A percentile compares a stretch with the other conserved stretches of the same genome.
Conservation (phyloP, 805 yeast species). For the Pichia occidentalis region DNA sequence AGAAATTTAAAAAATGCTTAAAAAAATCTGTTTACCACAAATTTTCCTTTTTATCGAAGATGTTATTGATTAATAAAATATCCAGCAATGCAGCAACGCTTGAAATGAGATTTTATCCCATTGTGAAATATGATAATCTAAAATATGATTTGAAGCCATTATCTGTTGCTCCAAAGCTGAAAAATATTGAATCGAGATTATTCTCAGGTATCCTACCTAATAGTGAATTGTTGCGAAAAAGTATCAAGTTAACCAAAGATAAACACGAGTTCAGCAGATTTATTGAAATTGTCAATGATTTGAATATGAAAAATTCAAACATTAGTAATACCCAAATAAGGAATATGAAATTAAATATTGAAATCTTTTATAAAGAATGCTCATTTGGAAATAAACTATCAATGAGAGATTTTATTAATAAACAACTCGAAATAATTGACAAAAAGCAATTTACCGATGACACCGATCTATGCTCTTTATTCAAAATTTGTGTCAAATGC, state of each 20-base stretch:
- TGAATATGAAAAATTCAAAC: neutral
- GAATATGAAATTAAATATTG: slow-evolving; percentile 15
- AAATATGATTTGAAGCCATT: slow-evolving; percentile 8
- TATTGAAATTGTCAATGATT: slow-evolving; percentile 10
- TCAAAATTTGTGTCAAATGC: slow-evolving; percentile 12
- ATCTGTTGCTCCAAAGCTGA: slow-evolving; percentile 15
- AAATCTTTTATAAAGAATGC: slow-evolving; percentile 21
- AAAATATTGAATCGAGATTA: slow-evolving; percentile 21
- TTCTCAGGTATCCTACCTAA: slow-evolving; percentile 24
- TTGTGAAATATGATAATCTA: slow-evolving; percentile 8
- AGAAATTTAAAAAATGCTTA: slow-evolving; percentile 12
- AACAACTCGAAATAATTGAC: slow-evolving; percentile 4
- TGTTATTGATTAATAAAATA: slow-evolving; percentile 6
- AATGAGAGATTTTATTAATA: slow-evolving; percentile 7
- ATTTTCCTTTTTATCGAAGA: slow-evolving; percentile 10
- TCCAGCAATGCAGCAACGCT: neutral
- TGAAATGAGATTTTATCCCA: slow-evolving; percentile 11
- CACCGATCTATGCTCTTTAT: slow-evolving; percentile 12
- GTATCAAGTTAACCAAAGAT: slow-evolving; percentile 15
- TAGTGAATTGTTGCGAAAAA: slow-evolving; percentile 13
- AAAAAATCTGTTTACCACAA: slow-evolving; percentile 9
- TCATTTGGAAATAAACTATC: slow-evolving; percentile 11
- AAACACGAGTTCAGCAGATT: slow-evolving; percentile 15
- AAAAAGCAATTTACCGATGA: slow-evolving; percentile 3
- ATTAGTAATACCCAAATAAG: slow-evolving; percentile 2